Conservation (phyloP, 1,284 basidiomycete species). For the Rhodotorula mucilaginosa region DNA sequence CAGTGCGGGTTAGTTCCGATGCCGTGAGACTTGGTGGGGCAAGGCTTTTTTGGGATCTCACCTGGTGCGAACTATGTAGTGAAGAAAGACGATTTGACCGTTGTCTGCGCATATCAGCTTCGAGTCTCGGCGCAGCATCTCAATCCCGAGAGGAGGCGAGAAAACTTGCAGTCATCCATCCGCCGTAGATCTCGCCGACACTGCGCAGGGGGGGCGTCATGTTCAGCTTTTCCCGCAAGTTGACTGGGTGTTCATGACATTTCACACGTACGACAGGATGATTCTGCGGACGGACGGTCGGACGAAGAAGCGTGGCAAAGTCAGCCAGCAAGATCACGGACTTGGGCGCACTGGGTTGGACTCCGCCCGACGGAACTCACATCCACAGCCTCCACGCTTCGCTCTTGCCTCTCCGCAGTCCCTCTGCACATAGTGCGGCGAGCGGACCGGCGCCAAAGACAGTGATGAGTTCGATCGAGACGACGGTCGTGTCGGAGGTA, state of each 20-base stretch:
- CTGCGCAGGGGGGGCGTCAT: not conserved
- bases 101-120: too few relatives aligned
- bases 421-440: slow-evolving; percentile 63
- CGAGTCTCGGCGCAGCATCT: too few relatives aligned
- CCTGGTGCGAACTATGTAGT: not conserved
- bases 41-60: not conserved
- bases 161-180: slow-evolving; percentile 62
- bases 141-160: too few relatives aligned
- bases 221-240: not conserved
- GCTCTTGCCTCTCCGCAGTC: slow-evolving; percentile 62
- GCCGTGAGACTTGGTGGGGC: too few relatives aligned
- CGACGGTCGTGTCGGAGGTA: slow-evolving; percentile 68
- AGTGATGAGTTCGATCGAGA: slow-evolving; percentile 75
- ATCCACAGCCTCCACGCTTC: slow-evolving; percentile 69
- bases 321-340: not conserved
- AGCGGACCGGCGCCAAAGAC: slow-evolving; percentile 61
- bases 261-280: slow-evolving; percentile 1
- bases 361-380: slow-evolving; percentile 57
- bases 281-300: not conserved
- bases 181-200: slow-evolving; percentile 44
- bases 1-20: not conserved
- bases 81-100: not conserved
- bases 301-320: not conserved
- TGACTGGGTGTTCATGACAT: not conserved
- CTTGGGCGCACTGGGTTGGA: not conserved